phyloP scores from a whole-genome alignment of 2,329 filamentous ascomycete species.

The Fusarium sp. region DNA sequence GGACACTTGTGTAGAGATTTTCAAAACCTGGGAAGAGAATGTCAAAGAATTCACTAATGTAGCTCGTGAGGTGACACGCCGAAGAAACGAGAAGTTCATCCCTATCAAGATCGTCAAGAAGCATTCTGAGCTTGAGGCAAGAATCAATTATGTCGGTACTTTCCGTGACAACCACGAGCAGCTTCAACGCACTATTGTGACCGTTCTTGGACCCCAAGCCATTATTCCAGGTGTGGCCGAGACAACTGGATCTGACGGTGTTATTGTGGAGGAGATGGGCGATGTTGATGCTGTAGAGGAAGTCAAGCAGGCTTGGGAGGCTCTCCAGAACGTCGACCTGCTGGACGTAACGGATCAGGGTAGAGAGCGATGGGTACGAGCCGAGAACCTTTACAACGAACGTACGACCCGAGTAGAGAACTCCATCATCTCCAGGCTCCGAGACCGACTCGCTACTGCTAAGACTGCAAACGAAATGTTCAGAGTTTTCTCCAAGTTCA shows the following conservation, averaged over 20 bases:
- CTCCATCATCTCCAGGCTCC: conserved; percentile 93
- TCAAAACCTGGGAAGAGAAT: conserved; percentile 93
- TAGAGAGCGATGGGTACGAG: conserved; percentile 90
- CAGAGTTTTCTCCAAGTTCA: conserved; percentile 99
- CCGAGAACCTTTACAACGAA: conserved; percentile 96
- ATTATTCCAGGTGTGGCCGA: conserved; percentile 66
- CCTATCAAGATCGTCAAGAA: conserved; percentile 94
- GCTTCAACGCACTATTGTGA: conserved; percentile 93
- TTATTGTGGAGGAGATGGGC: conserved; percentile 91
- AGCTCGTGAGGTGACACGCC: conserved; percentile 91
- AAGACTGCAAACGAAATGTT: conserved; percentile 99
- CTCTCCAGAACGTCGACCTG: conserved; percentile 93
- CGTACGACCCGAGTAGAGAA: conserved; percentile 97
- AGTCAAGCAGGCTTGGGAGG: conserved; percentile 93
- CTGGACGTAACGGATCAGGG: conserved; percentile 91
- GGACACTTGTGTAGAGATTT: conserved; percentile 85
- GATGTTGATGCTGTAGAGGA: conserved; percentile 98
- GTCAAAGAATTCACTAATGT: conserved; percentile 98
- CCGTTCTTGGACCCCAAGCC: conserved; percentile 85
- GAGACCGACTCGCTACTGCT: conserved; percentile 92
- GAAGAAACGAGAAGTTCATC: conserved; percentile 97
- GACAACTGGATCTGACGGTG: conserved; percentile 65
- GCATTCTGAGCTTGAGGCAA: conserved; percentile 88
- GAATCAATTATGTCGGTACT: conserved; percentile 91
- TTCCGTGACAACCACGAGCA: conserved; percentile 99